A percentile compares a stretch with the other conserved stretches of the same genome.
These are phyloP conservation scores for Fusarium tuaranense DNA, from an alignment of 2,329 filamentous ascomycete genomes.

Conservation along the genomic window DNA sequence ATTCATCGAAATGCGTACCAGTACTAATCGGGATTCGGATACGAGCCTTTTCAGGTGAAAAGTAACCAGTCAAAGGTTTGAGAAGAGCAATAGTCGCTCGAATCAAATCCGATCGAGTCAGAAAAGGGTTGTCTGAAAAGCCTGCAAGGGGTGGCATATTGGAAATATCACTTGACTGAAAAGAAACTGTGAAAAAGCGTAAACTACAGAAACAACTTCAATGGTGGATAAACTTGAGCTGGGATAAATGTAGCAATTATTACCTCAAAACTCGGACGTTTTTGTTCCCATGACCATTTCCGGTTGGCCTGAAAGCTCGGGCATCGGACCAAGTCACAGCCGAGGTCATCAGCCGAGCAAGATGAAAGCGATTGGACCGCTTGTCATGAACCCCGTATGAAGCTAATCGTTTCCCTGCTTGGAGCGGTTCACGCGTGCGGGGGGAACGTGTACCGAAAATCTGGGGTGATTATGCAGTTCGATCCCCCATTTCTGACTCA, in stretches of 20 bases:
- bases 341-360: slow-evolving; percentile 14
- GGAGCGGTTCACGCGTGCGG: slow-evolving; percentile 15
- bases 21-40: slow-evolving; percentile 53
- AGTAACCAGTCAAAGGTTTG: slow-evolving; percentile 47
- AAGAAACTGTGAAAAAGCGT: neutral
- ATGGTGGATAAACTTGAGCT: neutral
- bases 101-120: slow-evolving; percentile 50
- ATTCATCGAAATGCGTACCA: slow-evolving; percentile 57
- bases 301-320: slow-evolving; percentile 8
- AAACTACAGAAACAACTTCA: neutral
- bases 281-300: neutral
- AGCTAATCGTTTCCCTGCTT: slow-evolving; percentile 8
- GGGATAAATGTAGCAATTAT: neutral
- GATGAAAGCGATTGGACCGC: slow-evolving; percentile 24
- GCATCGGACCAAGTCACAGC: slow-evolving; percentile 26
- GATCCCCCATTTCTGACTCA: neutral
- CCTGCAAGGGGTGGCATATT: slow-evolving; percentile 53
- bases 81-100: slow-evolving; percentile 51
- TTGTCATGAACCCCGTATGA: neutral
- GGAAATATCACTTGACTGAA: neutral
- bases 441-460: neutral
- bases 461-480: neutral
- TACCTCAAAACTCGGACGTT: neutral
- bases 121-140: slow-evolving; percentile 56
- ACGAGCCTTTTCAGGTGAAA: slow-evolving; percentile 50